phyloP scores from a whole-genome alignment of 148 eudicot species.

The Vaccinium corymbosum region DNA sequence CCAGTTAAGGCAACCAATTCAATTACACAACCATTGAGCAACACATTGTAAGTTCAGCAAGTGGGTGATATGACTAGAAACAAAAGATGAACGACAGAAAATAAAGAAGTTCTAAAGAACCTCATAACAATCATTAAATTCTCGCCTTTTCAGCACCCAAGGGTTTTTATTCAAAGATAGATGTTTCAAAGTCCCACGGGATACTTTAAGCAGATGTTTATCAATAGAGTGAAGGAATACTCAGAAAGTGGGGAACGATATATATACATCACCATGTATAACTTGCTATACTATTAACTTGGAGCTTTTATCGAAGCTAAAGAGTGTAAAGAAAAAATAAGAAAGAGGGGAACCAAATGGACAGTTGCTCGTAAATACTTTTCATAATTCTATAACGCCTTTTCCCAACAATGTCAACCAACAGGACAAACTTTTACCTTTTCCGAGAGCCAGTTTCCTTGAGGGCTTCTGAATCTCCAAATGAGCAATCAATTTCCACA shows the following conservation, averaged over 20 bases:
- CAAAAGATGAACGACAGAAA: not conserved
- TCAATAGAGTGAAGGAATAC: not conserved
- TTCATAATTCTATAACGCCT: not conserved
- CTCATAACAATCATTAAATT: not conserved
- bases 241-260: not conserved
- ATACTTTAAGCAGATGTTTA: not conserved
- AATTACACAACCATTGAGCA: not conserved
- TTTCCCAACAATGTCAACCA: not conserved
- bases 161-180: not conserved
- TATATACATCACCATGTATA: not conserved
- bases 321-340: not conserved
- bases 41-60: not conserved
- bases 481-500: slow-evolving; percentile 20
- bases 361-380: not conserved
- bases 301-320: not conserved
- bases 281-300: not conserved
- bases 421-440: slow-evolving; percentile 12
- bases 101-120: not conserved
- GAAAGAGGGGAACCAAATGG: not conserved
- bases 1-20: not conserved
- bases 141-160: not conserved
- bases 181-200: not conserved
- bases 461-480: slow-evolving; percentile 18
- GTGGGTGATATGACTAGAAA: not conserved
- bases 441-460: slow-evolving; percentile 24